A percentile compares a stretch with the other conserved stretches of the same genome.
These are phyloP conservation scores for Aegilops speltoides DNA, from an alignment of 176 grass and related monocot genomes.

Conservation along the genomic window DNA sequence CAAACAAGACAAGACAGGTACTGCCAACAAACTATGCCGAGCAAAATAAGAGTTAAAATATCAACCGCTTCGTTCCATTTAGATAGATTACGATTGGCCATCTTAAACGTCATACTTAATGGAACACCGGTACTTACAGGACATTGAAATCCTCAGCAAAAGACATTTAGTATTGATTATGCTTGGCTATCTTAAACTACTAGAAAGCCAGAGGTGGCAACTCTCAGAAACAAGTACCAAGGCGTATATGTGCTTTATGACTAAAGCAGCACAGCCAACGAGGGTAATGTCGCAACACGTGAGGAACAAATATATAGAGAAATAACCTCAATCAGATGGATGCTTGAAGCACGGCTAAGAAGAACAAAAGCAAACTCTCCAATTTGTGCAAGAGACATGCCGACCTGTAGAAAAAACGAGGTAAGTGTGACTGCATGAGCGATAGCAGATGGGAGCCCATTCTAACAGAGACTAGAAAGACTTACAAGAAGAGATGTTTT, in stretches of 20 bases:
- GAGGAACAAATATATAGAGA: slow-evolving; percentile 19
- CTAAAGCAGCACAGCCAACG: not conserved
- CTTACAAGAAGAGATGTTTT: slow-evolving; percentile 99
- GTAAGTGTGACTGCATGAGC: slow-evolving; percentile 18
- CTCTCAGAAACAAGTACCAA: slow-evolving; percentile 5
- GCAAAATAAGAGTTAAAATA: not conserved
- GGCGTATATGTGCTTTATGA: not conserved
- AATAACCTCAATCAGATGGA: slow-evolving; percentile 95
- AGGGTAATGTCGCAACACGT: not conserved
- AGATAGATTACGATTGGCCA: not conserved
- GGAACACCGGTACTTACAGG: not conserved
- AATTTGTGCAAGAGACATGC: slow-evolving; percentile 99
- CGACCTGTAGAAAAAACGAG: slow-evolving; percentile 56
- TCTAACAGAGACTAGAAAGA: not conserved
- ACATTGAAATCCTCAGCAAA: not conserved
- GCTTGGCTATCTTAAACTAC: no score
- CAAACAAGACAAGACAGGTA: not conserved
- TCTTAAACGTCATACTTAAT: not conserved
- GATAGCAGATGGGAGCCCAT: not conserved
- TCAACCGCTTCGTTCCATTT: not conserved
- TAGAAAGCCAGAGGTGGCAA: not conserved
- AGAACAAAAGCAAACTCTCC: slow-evolving; percentile 99
- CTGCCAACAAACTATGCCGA: slow-evolving; percentile 7
- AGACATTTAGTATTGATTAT: not conserved
- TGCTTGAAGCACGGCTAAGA: slow-evolving; percentile 97